Base-by-base conservation (phyloP, 257 asterid species). In the Ophiorrhiza pumila region DNA sequence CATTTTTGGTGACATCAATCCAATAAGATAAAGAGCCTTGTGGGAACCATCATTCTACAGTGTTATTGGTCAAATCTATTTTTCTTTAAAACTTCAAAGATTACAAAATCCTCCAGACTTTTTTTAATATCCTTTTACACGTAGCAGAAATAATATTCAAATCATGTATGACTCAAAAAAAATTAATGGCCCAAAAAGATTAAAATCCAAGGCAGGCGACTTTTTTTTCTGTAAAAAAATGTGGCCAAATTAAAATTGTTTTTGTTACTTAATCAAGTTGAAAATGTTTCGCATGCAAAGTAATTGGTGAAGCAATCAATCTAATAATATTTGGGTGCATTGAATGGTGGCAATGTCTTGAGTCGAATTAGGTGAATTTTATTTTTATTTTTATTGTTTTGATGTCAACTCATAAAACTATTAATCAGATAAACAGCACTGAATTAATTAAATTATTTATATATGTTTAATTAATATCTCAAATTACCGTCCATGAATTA, bases 221-320 rank as follows among this genome's bases (percentile, higher is more conserved):
- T 53, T 9, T n/a, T n/a, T n/a, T n/a, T n/a, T n/a, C n/a, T n/a
- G n/a, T n/a, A n/a, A n/a, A n/a, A n/a, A n/a, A n/a, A n/a, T n/a
- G n/a, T n/a, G n/a, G n/a, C n/a, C n/a, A n/a, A n/a, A n/a, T n/a
- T n/a, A n/a, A n/a, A n/a, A n/a, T n/a, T 62, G 18, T 62, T 37
- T 0, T 13, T 20, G 43, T 4, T 10, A 2, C 34, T 0, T 14
- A 34, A 7, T 42, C 49, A 20, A 42, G 12, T 14, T 42, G 11
- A 42, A 65, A 65, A 42, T 23, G 39, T 18, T 25, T 65, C 22
- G 55, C 70, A 65, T 65, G 70, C 55, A 15, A 65, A 9, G 32
- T 42, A 23, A 64, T 13, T 23, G 49, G 7, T 43, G 20, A 22
- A 65, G 70, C n/a, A 65, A 5, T 43, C 34, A 23, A 65, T 65